A percentile compares a stretch with the other conserved stretches of the same genome.
These are phyloP conservation scores for Ceratobasidium sp. DNA, from an alignment of 1,284 basidiomycete genomes.

Conservation along the genomic window DNA sequence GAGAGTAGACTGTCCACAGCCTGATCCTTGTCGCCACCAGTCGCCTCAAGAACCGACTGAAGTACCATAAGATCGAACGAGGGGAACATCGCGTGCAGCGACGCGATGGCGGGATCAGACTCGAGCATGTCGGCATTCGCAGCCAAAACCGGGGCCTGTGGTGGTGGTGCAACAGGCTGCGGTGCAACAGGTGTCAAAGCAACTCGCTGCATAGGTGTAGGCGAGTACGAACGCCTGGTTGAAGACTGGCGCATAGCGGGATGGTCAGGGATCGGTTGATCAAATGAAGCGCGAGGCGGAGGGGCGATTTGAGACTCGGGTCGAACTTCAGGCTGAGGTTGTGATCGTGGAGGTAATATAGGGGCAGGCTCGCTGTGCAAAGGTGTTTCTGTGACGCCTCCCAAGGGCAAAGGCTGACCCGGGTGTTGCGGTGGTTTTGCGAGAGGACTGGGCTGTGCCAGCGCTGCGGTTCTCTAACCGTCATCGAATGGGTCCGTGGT, in stretches of 20 bases:
- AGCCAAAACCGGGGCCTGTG: slow-evolving; percentile 37
- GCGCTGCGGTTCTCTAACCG: slow-evolving; percentile 10
- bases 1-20: slow-evolving; percentile 81
- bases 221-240: neutral
- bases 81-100: slow-evolving; percentile 79
- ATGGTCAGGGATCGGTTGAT: slow-evolving; percentile 33
- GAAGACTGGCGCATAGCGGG: slow-evolving; percentile 25
- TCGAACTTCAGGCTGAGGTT: neutral
- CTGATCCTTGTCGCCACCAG: slow-evolving; percentile 72
- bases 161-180: slow-evolving; percentile 37
- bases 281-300: slow-evolving; percentile 31
- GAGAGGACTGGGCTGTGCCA: slow-evolving; percentile 22
- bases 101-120: slow-evolving; percentile 65
- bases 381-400: slow-evolving; percentile 11
- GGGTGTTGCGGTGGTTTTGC: slow-evolving; percentile 36
- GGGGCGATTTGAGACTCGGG: slow-evolving; percentile 22
- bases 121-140: slow-evolving; percentile 17
- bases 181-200: slow-evolving; percentile 36
- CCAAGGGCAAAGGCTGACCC: slow-evolving; percentile 14
- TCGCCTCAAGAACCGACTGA: slow-evolving; percentile 76
- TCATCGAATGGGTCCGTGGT: slow-evolving; percentile 21
- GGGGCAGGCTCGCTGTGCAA: slow-evolving; percentile 40
- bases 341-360: slow-evolving; percentile 32
- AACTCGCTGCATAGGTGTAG: slow-evolving; percentile 21
- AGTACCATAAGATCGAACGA: slow-evolving; percentile 73